A percentile compares a stretch with the other conserved stretches of the same genome.
phyloP scores from a whole-genome alignment of 345 rosid genomes.

The Populus nigra region DNA sequence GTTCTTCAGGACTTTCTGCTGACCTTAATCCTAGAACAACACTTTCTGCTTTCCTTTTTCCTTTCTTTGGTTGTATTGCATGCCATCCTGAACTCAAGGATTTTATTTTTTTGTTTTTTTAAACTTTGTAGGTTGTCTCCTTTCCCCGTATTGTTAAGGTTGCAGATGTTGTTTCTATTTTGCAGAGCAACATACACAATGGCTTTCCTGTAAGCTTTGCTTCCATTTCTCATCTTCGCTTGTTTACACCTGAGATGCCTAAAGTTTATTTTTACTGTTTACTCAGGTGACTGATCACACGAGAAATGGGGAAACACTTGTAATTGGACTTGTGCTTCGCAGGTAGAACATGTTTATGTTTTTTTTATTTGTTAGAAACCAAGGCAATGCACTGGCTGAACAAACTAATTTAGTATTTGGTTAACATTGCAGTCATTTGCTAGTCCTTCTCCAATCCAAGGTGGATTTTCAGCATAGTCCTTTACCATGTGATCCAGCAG shows the following conservation, averaged over 20 bases:
- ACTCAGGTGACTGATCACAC: conserved; percentile 82
- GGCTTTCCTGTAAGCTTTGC: conserved; percentile 77
- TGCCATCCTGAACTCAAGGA: conserved; percentile 1
- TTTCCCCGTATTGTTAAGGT: conserved; percentile 85
- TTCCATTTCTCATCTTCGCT: conserved; percentile 6
- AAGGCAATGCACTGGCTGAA: background rate
- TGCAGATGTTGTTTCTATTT: conserved; percentile 76
- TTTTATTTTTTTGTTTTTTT: background rate
- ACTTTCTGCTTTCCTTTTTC: background rate
- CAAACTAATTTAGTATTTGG: conserved; percentile 9
- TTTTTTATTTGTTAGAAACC: background rate
- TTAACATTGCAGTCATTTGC: conserved; percentile 68
- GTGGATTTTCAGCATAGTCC: conserved; percentile 97
- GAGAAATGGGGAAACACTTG: conserved; percentile 86
- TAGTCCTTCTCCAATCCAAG: conserved; percentile 94
- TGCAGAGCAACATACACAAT: conserved; percentile 81
- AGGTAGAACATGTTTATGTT: conserved; percentile 44
- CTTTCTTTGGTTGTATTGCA: background rate
- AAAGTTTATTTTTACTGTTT: conserved; percentile 3
- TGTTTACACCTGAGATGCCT: conserved; percentile 8
- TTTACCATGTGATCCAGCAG: conserved; percentile 62
- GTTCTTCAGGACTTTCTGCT: background rate
- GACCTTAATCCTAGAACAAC: background rate
- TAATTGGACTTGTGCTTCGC: conserved; percentile 88
- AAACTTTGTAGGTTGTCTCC: conserved; percentile 63